A percentile compares a stretch with the other conserved stretches of the same genome.
Conservation (phyloP, 805 yeast genomes). For the Ogataea ramenticola region DNA sequence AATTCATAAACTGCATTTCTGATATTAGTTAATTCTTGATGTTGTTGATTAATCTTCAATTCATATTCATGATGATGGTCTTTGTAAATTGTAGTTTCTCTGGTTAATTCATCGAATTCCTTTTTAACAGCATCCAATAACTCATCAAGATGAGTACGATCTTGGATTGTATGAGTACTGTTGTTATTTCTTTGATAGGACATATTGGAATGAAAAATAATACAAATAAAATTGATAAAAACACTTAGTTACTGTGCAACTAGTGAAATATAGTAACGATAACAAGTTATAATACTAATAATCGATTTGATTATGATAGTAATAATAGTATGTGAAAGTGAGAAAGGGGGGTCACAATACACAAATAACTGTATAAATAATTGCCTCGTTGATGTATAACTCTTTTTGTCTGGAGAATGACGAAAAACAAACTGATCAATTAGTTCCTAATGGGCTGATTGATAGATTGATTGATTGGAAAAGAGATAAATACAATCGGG, state of each 20-base stretch:
- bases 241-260: too few relatives aligned
- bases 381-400: too few relatives aligned
- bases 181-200: slow-evolving; percentile 22
- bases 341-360: too few relatives aligned
- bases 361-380: too few relatives aligned
- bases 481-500: too few relatives aligned
- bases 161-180: slow-evolving; percentile 17
- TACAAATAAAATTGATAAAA: too few relatives aligned
- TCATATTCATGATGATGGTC: slow-evolving; percentile 92
- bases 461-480: neutral
- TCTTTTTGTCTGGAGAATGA: too few relatives aligned
- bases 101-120: slow-evolving; percentile 79
- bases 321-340: too few relatives aligned
- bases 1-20: slow-evolving; percentile 91
- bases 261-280: too few relatives aligned
- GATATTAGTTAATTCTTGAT: slow-evolving; percentile 87
- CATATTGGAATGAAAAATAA: slow-evolving; percentile 8
- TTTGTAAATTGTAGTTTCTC: slow-evolving; percentile 79
- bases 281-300: too few relatives aligned
- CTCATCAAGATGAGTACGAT: slow-evolving; percentile 42
- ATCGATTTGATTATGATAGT: too few relatives aligned
- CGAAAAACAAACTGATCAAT: too few relatives aligned
- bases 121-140: slow-evolving; percentile 85
- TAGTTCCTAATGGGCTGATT: neutral
- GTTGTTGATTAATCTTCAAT: slow-evolving; percentile 82